These are phyloP conservation scores for Globisporangium emineosum DNA, from an alignment of 352 stramenopile species.

Conservation along the genomic window DNA sequence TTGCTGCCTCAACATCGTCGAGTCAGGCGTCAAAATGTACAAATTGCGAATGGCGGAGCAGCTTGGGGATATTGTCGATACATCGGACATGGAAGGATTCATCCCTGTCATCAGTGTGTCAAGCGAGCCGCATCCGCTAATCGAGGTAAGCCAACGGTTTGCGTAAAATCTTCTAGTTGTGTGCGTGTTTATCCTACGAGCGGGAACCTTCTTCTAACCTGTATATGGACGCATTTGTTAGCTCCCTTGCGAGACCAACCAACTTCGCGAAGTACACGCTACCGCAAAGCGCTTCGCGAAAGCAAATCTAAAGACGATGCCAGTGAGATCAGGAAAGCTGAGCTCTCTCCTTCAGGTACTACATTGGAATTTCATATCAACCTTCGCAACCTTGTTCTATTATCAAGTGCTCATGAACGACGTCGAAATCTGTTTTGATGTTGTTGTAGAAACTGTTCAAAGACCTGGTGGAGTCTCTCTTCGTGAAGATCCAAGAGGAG, in stretches of 20 bases:
- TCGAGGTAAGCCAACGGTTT: constrained; percentile 34
- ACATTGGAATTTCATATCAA: neutral
- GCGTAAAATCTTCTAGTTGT: neutral
- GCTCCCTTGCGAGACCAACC: constrained; percentile 58
- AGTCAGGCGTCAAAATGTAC: constrained; percentile 78
- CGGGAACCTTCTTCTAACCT: neutral
- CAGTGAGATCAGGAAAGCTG: constrained; percentile 61
- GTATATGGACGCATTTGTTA: constrained; percentile 18
- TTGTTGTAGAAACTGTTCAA: constrained; percentile 70
- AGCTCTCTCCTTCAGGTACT: constrained; percentile 55
- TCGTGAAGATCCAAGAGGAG: constrained; percentile 61
- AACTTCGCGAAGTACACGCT: constrained; percentile 47
- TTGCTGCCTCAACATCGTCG: constrained; percentile 77
- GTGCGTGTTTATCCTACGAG: neutral
- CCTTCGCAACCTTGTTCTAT: neutral
- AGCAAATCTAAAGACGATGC: constrained; percentile 55
- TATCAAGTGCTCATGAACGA: neutral
- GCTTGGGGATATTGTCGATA: constrained; percentile 64
- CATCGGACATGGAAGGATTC: constrained; percentile 59
- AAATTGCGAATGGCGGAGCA: constrained; percentile 72
- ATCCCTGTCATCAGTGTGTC: constrained; percentile 34
- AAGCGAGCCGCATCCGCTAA: constrained; percentile 22
- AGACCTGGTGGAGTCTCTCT: constrained; percentile 67
- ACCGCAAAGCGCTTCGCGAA: constrained; percentile 52
- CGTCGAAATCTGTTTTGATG: neutral